Evolutionary conservation across 768 basidiomycete species (phyloP), one percentile per base, ranked within the genome.

Genomic region (Trametes cubensis): DNA sequence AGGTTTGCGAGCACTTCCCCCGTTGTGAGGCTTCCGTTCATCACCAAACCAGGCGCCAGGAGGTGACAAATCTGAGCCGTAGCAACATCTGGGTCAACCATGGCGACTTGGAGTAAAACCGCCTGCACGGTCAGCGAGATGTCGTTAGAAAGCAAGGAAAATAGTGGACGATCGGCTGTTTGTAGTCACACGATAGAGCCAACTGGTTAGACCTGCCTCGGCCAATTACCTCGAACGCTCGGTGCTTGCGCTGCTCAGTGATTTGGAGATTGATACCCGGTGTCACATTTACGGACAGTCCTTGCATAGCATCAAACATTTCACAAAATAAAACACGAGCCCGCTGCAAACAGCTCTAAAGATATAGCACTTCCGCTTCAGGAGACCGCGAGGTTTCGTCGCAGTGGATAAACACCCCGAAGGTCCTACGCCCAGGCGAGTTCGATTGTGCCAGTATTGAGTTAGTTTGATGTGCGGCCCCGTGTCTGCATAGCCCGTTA

Each of bases 11-110:
- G 66, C 11, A 59, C 20, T 18, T 69, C 60, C 49, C 63, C 61
- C 15, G 46, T 45, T 5, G 54, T 30, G 23, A 57, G 40, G 41
- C 59, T 50, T 51, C 63, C 56, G 26, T 64, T 54, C 11, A 65
- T 48, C 25, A 60, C 61, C 57, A 74, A 67, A 59, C 71, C 62
- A 8, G 68, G 68, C 1, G 65, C 72, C 38, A 76, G 64, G 40
- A 73, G 66, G 58, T 76, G 73, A 23, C 72, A 64, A 47, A 76
- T 70, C 34, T 75, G 70, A 6, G 72, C 73, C 1, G 74, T 74
- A 4, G 73, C 73, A 0, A 73, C 73, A 62, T 76, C 74, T 0
- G 71, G 73, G 46, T 74, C 74, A 20, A 75, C 69, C 52, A 72
- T 69, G 2, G 69, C 73, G 26, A 75, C n/a, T n/a, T n/a, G n/a